These are phyloP conservation scores for Dentipellis sp. DNA, from an alignment of 768 basidiomycete species.

Conservation along the genomic window DNA sequence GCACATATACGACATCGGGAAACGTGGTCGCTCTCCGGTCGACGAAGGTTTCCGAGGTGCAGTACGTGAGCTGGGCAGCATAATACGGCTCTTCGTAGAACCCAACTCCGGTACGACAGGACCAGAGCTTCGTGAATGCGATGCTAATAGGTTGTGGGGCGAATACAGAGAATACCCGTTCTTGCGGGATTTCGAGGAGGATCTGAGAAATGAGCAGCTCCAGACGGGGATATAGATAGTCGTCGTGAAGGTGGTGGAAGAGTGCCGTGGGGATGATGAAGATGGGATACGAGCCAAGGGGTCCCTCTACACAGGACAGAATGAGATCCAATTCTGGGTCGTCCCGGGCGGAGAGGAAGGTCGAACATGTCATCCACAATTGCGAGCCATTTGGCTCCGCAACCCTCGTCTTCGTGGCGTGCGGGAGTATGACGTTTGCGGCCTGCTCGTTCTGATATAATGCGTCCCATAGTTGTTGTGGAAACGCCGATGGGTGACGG, in stretches of 20 bases:
- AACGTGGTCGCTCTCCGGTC: constrained; percentile 2
- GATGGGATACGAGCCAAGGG: constrained; percentile 52
- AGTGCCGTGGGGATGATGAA: constrained; percentile 40
- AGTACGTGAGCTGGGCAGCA: constrained; percentile 46
- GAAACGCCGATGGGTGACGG: constrained; percentile 25
- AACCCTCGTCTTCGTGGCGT: constrained; percentile 23
- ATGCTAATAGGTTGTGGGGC: constrained; percentile 37
- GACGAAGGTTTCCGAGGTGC: constrained; percentile 33
- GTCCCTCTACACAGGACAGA: constrained; percentile 47
- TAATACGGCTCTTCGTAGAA: constrained; percentile 43
- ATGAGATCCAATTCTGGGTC: constrained; percentile 35
- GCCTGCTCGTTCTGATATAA: constrained; percentile 28
- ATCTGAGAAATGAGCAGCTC: constrained; percentile 32
- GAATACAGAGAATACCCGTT: constrained; percentile 60
- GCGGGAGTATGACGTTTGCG: constrained; percentile 34
- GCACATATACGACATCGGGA: constrained; percentile 21
- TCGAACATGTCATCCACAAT: constrained; percentile 24
- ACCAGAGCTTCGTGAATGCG: constrained; percentile 43
- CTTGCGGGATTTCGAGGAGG: constrained; percentile 20
- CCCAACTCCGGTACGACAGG: constrained; percentile 31
- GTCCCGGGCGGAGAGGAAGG: not conserved
- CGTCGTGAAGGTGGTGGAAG: constrained; percentile 22
- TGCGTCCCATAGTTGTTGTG: constrained; percentile 26
- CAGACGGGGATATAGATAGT: constrained; percentile 32
- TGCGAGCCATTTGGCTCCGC: constrained; percentile 4